Base-by-base conservation (phyloP, 257 asterid species). In the Asclepias syriaca region DNA sequence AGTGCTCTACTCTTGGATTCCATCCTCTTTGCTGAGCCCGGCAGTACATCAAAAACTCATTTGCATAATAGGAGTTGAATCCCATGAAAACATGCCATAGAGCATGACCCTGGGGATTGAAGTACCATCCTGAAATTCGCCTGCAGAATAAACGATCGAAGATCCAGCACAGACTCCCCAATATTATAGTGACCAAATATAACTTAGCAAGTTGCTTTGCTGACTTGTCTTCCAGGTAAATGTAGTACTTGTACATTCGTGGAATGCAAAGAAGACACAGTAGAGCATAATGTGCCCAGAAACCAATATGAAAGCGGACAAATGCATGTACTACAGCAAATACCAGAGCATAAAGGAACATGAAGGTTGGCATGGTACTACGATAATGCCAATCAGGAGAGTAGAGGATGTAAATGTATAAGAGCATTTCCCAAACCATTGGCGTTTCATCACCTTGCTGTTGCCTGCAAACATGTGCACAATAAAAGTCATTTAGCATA, bases 361-460 rank as follows among this genome's bases (percentile, higher is more conserved):
- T 66, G 74, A 93, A 93, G 4, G 94, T 93, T 34, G 98, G 98
- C 98, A 91, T 93, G 3, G 98, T 91, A 76, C 98, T 93, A 50
- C 92, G 87, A 65, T 93, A 93, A 69, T 93, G 98, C 98, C 98
- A 93, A 76, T 93, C 98, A 10, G 97, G 98, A 22, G 98, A 93
- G 84, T 93, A 91, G 74, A 93, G 92, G 75, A 93, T 93, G 90
- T 93, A 93, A 59, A 93, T 88, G 68, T 93, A 93, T 18, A 93
- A 94, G 70, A 93, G 98, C 98, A 89, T 93, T 84, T 93, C 98
- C 98, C 98, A 93, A 71, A 93, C 96, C 98, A 93, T 93, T 40
- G 98, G 98, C n/a, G 98, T 93, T 86, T 93, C 98, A 71, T 93
- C 98, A 39, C 96, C 98, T 81, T 93, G 97, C 77, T 91, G 97